phyloP scores from a whole-genome alignment of 257 asterid genomes.

The Fraxinus excelsior region DNA sequence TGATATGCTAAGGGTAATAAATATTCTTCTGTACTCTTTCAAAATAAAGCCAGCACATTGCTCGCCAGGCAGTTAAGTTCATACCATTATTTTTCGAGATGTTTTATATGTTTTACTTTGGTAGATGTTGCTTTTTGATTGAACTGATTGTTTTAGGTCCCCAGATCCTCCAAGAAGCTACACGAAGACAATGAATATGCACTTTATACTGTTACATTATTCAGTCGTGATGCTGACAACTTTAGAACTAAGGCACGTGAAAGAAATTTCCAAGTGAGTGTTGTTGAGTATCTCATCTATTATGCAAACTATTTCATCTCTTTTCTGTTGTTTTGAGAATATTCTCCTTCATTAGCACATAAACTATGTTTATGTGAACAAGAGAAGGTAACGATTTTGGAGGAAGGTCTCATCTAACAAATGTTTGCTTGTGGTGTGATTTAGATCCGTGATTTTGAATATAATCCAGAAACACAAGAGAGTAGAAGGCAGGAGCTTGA shows the following conservation, averaged over 20 bases:
- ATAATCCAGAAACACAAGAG: conserved; percentile 67
- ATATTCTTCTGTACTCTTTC: background rate
- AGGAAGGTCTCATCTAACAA: conserved; percentile 27
- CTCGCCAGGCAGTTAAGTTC: background rate
- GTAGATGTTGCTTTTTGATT: background rate
- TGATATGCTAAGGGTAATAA: no score
- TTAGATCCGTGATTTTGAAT: conserved; percentile 80
- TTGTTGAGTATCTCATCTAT: background rate
- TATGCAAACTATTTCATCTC: background rate
- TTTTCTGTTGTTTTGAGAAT: no score
- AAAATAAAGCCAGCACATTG: background rate
- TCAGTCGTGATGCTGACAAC: background rate
- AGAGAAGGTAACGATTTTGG: background rate
- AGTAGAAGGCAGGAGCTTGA: conserved; percentile 71
- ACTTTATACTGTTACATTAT: background rate
- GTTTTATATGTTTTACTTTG: background rate
- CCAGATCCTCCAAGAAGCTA: background rate
- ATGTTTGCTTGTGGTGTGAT: conserved; percentile 28
- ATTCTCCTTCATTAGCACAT: background rate
- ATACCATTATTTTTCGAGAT: background rate
- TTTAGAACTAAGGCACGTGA: background rate
- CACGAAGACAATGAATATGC: background rate
- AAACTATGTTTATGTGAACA: background rate
- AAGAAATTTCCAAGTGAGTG: background rate
- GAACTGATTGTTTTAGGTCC: background rate